phyloP scores from a whole-genome alignment of 257 asterid species.

The Rhazya stricta region DNA sequence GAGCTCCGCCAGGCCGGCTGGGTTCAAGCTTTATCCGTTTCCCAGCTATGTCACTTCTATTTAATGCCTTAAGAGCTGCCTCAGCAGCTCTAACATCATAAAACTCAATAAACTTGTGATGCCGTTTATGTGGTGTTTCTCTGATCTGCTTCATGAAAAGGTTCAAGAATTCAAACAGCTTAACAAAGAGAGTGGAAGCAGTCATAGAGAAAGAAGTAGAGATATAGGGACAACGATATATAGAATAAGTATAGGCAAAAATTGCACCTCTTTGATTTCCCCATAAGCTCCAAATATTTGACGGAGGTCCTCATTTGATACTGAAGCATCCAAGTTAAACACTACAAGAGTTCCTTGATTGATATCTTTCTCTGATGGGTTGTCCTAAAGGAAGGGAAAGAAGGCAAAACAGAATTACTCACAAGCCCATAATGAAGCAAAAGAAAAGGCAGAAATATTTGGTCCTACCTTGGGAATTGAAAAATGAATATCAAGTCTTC shows the following conservation, averaged over 20 bases:
- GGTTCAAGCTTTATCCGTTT: constrained; percentile 95
- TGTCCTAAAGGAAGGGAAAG: constrained; percentile 54
- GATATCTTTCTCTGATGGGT: constrained; percentile 90
- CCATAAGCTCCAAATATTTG: constrained; percentile 94
- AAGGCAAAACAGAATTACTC: background rate
- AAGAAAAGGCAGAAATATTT: background rate
- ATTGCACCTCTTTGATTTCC: constrained; percentile 91
- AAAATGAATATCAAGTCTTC: constrained; percentile 94
- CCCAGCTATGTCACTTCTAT: constrained; percentile 86
- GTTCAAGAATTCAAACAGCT: constrained; percentile 15
- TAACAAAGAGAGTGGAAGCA: constrained; percentile 2
- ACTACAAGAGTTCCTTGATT: constrained; percentile 97
- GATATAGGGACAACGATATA: background rate
- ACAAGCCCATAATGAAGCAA: background rate
- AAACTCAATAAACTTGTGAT: constrained; percentile 93
- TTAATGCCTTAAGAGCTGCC: constrained; percentile 88
- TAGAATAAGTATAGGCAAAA: constrained; percentile 10
- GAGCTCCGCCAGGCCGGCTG: constrained; percentile 96
- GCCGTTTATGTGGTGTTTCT: constrained; percentile 92
- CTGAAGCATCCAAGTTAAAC: constrained; percentile 93
- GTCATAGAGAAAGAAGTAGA: background rate
- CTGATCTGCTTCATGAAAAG: constrained; percentile 54
- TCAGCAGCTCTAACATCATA: constrained; percentile 96
- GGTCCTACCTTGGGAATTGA: constrained; percentile 84
- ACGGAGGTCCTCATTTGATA: constrained; percentile 85